Base-by-base conservation (phyloP, 331 rosid species). In the Quercus tomentella region DNA sequence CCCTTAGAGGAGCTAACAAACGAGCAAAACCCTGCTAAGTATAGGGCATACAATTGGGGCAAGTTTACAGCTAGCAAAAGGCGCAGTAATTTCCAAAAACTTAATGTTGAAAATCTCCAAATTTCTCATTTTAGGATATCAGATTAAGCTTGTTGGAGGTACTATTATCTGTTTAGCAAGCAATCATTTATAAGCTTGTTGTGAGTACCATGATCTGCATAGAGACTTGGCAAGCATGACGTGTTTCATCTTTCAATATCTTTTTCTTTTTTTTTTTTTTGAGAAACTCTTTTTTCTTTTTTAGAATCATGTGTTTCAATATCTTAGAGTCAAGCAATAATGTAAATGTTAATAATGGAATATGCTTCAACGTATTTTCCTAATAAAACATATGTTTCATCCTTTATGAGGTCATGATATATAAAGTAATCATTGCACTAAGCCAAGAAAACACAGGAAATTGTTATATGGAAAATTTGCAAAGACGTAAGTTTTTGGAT, bases 1-100 rank as follows among this genome's bases (percentile, higher is more conserved):
- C 97, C 97, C 5, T 79, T 86, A 37, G 87, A 88, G 70, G 93
- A 92, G 83, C 90, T 90, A 74, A 77, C 33, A 28, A 20, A 56
- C 21, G 82, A 85, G 28, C 60, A 5, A 37, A 85, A 86, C 56
- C 91, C 91, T 74, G 74, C 92, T 6, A 89, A 78, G 71, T 89
- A 88, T 77, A 82, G 58, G 67, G 7, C 93, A 7, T 55, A 87
- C 76, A 82, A 45, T 41, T 92, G 88, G 92, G 97, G 97, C 9
- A 83, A 82, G 66, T 92, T 83, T 54, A 74, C 83, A 5, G n/a
- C 74, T 28, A 23, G 73, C 21, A 81, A 91, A 79, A 79, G 79
- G 77, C 52, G 76, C 52, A 80, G 87, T 45, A 90, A 92, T 22
- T 87, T 88, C 69, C 55, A 63, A 57, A 88, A 88, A 35, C 88